Evolutionary conservation across 768 basidiomycete species (phyloP).

Genomic region (Mycena epipterygia): DNA sequence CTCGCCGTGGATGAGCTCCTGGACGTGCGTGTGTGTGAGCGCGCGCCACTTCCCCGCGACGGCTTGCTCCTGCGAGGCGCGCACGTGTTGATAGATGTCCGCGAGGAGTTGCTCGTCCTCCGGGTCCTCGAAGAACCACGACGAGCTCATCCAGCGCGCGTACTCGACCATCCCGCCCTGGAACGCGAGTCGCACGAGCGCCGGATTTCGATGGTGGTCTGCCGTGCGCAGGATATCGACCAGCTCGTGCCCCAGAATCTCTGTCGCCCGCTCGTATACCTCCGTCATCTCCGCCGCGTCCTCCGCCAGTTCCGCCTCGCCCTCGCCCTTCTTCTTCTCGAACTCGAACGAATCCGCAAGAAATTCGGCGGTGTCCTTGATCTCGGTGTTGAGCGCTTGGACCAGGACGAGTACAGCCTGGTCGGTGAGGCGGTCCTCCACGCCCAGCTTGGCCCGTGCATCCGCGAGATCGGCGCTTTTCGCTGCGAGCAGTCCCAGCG

Average conservation of each 20-base stretch:
- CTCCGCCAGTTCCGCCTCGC: conserved; percentile 7
- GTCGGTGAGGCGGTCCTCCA: conserved; percentile 26
- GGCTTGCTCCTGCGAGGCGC: conserved; percentile 61
- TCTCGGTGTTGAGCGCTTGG: conserved; percentile 60
- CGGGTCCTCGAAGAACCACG: conserved; percentile 66
- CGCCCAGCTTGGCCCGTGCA: neutral
- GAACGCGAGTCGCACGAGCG: conserved; percentile 59
- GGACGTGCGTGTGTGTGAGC: conserved; percentile 63
- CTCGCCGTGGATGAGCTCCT: conserved; percentile 50
- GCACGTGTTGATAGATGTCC: conserved; percentile 58
- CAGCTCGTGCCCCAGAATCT: conserved; percentile 50
- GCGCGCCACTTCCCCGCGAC: conserved; percentile 71
- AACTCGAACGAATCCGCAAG: conserved; percentile 59
- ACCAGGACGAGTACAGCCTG: conserved; percentile 54
- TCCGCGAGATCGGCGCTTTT: conserved; percentile 15
- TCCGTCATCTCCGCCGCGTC: conserved; percentile 40
- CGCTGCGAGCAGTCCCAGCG: conserved; percentile 1
- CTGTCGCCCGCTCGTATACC: conserved; percentile 44
- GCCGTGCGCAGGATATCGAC: conserved; percentile 53
- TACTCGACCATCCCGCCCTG: conserved; percentile 61
- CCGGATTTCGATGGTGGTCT: conserved; percentile 56
- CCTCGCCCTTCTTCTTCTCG: conserved; percentile 35
- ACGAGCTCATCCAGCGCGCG: conserved; percentile 63
- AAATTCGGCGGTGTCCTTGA: conserved; percentile 61
- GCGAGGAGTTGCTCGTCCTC: conserved; percentile 61